A percentile compares a stretch with the other conserved stretches of the same genome.
Evolutionary conservation across 2,329 filamentous ascomycete species (phyloP).

Genomic region (Epichloe sylvatica): DNA sequence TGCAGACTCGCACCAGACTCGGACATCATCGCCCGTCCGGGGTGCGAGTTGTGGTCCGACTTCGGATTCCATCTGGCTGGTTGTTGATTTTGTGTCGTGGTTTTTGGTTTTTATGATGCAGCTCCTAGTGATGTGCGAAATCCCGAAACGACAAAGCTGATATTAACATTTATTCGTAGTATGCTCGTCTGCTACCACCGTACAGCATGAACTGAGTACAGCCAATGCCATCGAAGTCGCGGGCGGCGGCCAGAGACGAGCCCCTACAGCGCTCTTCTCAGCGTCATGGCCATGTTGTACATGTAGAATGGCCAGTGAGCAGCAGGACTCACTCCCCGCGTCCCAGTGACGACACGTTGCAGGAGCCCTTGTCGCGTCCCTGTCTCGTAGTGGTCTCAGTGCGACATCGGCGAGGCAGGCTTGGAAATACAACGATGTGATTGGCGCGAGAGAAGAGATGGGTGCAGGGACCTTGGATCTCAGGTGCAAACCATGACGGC

Average conservation of each 20-base stretch:
- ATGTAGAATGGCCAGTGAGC: too few relatives aligned
- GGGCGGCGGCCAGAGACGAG: too few relatives aligned
- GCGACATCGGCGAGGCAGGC: conserved; percentile 19
- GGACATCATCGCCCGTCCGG: too few relatives aligned
- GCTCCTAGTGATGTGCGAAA: background rate
- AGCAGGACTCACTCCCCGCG: too few relatives aligned
- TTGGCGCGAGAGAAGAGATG: conserved; percentile 13
- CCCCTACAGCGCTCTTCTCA: too few relatives aligned
- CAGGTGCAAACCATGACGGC: conserved; percentile 3
- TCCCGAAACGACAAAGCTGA: background rate
- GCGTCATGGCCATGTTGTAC: too few relatives aligned
- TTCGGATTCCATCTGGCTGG: background rate
- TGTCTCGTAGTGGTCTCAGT: conserved; percentile 4
- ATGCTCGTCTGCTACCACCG: too few relatives aligned
- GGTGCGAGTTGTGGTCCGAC: background rate
- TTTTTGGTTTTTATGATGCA: background rate
- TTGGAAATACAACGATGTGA: conserved; percentile 18
- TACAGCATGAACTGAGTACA: too few relatives aligned
- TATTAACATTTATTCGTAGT: background rate
- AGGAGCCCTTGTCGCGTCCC: conserved; percentile 5
- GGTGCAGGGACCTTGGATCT: conserved; percentile 1
- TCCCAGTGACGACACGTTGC: conserved; percentile 5
- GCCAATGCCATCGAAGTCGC: too few relatives aligned
- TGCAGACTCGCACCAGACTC: too few relatives aligned
- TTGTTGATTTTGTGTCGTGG: too few relatives aligned